Percentiles rank a stretch among this genome's conserved stretches.
Conservation (phyloP, 1,139 yeast species). For the Candida gigantensis region DNA sequence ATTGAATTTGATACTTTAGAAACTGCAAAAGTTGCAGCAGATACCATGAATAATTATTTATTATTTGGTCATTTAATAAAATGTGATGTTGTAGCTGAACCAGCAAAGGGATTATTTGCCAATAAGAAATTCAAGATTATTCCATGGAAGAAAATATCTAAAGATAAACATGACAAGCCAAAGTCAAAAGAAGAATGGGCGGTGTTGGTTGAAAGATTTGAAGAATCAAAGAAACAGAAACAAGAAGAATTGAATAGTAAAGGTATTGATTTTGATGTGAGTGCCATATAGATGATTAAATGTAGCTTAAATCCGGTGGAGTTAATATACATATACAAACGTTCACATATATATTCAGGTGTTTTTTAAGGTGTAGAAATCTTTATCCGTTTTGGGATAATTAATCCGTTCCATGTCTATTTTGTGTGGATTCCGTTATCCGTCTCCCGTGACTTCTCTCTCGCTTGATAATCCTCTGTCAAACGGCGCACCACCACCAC, state of each 20-base stretch:
- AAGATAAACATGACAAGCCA: conserved; percentile 55
- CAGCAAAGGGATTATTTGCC: conserved; percentile 56
- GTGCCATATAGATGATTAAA: conserved; percentile 11
- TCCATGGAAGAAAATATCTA: conserved; percentile 62
- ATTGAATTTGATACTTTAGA: conserved; percentile 74
- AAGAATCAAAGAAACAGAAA: conserved; percentile 42
- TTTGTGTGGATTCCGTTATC: too few species aligned
- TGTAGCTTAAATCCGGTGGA: not conserved
- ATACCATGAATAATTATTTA: conserved; percentile 93
- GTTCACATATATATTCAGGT: not conserved
- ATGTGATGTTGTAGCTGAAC: conserved; percentile 56
- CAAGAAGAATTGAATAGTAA: conserved; percentile 49
- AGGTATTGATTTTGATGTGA: conserved; percentile 53
- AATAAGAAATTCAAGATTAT: conserved; percentile 54
- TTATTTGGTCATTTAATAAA: conserved; percentile 80
- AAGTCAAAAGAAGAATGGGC: conserved; percentile 63
- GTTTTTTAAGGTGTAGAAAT: not conserved
- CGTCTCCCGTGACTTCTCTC: too few species aligned
- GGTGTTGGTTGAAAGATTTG: conserved; percentile 46
- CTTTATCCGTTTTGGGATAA: not conserved
- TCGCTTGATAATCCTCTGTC: too few species aligned
- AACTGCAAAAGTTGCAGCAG: conserved; percentile 87
- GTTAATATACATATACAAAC: not conserved
- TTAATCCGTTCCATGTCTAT: not conserved
- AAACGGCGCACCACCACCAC: too few species aligned